Conservation (phyloP, 768 basidiomycete species). For the Kwoniella bestiolae region DNA sequence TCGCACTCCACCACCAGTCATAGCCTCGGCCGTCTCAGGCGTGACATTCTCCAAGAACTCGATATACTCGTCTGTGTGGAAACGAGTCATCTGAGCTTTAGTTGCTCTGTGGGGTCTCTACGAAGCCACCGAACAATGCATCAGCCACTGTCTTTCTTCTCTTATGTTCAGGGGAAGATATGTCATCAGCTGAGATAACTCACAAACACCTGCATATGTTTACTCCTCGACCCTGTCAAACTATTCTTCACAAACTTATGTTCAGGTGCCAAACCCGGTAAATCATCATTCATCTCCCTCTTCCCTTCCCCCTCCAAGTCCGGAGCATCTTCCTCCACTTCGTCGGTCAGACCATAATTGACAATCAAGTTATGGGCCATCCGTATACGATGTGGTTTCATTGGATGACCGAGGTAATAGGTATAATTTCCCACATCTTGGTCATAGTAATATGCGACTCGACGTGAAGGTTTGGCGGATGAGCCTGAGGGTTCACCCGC, state of each 20-base stretch:
- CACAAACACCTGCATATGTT: constrained; percentile 80
- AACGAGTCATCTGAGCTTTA: constrained; percentile 80
- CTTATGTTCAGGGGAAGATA: not conserved
- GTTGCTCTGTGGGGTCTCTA: constrained; percentile 74
- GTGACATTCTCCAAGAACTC: constrained; percentile 86
- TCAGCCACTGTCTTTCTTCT: not conserved
- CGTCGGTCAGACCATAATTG: constrained; percentile 89
- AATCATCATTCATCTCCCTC: constrained; percentile 28
- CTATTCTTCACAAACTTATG: constrained; percentile 16
- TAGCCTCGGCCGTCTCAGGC: constrained; percentile 84
- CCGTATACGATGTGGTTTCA: constrained; percentile 95
- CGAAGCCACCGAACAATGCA: not conserved
- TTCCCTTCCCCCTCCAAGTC: constrained; percentile 30
- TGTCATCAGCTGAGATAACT: constrained; percentile 38
- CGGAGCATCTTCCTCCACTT: constrained; percentile 53
- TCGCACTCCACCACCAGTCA: constrained; percentile 80
- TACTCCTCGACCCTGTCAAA: constrained; percentile 36
- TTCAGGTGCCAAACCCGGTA: constrained; percentile 9
- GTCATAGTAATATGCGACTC: constrained; percentile 51
- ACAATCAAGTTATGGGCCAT: constrained; percentile 90
- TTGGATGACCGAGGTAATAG: constrained; percentile 85
- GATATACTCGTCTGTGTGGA: constrained; percentile 98
- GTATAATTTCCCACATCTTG: constrained; percentile 68
- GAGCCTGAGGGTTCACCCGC: not conserved
- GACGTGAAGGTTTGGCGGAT: constrained; percentile 18